Conservation (phyloP, 495 filamentous ascomycete genomes). For the Hypoxylon crocopeplum region DNA sequence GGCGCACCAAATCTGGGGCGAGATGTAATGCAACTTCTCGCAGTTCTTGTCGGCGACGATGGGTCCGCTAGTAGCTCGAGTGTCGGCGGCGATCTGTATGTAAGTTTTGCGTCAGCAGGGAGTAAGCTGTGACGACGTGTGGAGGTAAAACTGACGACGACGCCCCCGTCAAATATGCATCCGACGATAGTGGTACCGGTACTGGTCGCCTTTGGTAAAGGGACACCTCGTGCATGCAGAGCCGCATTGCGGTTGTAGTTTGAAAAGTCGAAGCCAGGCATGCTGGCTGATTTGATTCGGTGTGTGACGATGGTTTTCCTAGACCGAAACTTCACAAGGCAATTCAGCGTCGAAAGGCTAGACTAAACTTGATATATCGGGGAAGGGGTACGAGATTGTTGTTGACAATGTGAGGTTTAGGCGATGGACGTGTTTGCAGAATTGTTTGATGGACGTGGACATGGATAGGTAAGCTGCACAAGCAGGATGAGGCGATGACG, state of each 20-base stretch:
- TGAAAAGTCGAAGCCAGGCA: constrained; percentile 99
- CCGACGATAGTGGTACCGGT: constrained; percentile 99
- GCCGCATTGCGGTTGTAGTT: constrained; percentile 98
- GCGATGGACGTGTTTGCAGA: constrained; percentile 8
- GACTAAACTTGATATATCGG: too few relatives aligned
- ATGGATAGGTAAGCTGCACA: neutral
- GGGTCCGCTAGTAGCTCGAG: constrained; percentile 93
- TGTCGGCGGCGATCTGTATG: constrained; percentile 89
- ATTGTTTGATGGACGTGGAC: constrained; percentile 13
- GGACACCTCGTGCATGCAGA: constrained; percentile 89
- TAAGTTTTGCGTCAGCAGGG: constrained; percentile 1
- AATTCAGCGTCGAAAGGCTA: too few relatives aligned
- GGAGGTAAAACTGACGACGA: constrained; percentile 69
- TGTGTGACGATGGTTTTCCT: too few relatives aligned
- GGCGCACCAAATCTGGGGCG: constrained; percentile 99
- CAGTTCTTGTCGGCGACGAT: constrained; percentile 99
- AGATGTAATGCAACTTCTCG: constrained; percentile 99
- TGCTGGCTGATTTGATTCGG: constrained; percentile 52
- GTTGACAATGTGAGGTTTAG: too few relatives aligned
- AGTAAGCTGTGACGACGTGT: neutral
- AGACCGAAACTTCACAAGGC: too few relatives aligned
- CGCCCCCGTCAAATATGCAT: constrained; percentile 94
- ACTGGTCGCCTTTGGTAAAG: constrained; percentile 95
- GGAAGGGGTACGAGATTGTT: too few relatives aligned
- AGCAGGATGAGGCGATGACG: constrained; percentile 38